Base-by-base conservation (phyloP, 2,329 filamentous ascomycete genomes). In the Exophiala bonariae region DNA sequence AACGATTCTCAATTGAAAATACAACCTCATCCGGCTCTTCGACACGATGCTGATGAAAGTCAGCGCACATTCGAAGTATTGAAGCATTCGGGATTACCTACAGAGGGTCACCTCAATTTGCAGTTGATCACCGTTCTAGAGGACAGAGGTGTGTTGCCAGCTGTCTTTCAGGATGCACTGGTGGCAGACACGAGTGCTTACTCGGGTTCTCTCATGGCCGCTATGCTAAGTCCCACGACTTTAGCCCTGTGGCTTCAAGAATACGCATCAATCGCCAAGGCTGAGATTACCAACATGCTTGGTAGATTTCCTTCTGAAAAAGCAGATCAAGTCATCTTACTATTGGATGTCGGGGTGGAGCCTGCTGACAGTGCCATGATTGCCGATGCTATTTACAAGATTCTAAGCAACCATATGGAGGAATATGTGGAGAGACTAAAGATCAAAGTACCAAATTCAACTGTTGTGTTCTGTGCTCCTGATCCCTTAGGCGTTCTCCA, bases 1-100 rank as follows among this genome's bases (percentile, higher is more conserved):
- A 74, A 70, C 0, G 65, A 76, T 8, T 81, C 78, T 17, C 82
- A 85, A 50, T 57, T 74, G 30, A 85, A 85, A 58, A 78, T 82
- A 23, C 47, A 73, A 2, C 63, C 65, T 1, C 72, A 75, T 44
- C 69, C 69, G 1, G 44, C 49, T 2, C 49, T 66, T 14, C 61
- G 67, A 17, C 49, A 55, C 0, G 59, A 60, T 9, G 60, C 69
- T 5, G 63, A 69, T 20, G 61, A 62, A 1, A 72, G 65, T 40
- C 70, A 80, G 39, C 62, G 79, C n/a, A 79, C 76, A 0, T 81
- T 83, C 50, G 79, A 82, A 41, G 68, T 83, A 3, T 66, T 77
- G 8, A 73, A 72, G 18, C 76, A 67, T 56, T 34, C 42, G 9
- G 14, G 32, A 8, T 35, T 49, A 4, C 43, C 41, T 16, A 44